Evolutionary conservation across 2,329 filamentous ascomycete species (phyloP).

Genomic region (Dothideomycetes sp.): DNA sequence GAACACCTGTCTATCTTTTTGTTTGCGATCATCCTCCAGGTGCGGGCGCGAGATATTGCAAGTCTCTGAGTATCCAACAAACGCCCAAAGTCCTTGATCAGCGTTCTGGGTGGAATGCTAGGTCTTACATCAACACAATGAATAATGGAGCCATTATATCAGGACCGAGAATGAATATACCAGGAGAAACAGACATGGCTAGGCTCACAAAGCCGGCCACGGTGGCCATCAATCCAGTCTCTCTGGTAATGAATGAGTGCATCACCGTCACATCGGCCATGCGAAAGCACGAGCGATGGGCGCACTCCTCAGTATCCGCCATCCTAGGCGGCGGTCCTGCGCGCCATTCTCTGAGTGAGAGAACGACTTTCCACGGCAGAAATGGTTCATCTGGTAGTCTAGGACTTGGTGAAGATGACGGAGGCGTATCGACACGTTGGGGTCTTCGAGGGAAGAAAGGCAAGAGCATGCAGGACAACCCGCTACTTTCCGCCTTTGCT

Average conservation of each 20-base stretch:
- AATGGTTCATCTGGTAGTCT: constrained; percentile 4
- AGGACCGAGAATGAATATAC: neutral
- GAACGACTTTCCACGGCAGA: constrained; percentile 4
- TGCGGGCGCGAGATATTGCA: too few species aligned
- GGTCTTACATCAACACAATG: constrained; percentile 3
- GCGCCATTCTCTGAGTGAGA: constrained; percentile 7
- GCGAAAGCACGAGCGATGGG: constrained; percentile 93
- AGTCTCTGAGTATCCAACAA: too few species aligned
- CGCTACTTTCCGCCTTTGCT: constrained; percentile 88
- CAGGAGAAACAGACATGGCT: too few species aligned
- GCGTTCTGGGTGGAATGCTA: neutral
- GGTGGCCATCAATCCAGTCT: constrained; percentile 26
- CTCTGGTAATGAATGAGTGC: constrained; percentile 90
- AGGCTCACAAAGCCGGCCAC: constrained; percentile 14
- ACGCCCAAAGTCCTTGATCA: too few species aligned
- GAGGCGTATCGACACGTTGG: constrained; percentile 66
- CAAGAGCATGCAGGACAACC: constrained; percentile 95
- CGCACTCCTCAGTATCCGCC: constrained; percentile 89
- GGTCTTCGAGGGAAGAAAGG: constrained; percentile 88
- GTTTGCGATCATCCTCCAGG: too few species aligned
- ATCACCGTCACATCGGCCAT: constrained; percentile 97
- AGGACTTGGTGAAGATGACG: constrained; percentile 8
- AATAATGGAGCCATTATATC: constrained; percentile 3
- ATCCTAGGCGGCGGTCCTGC: constrained; percentile 64
- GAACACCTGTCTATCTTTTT: neutral